Conservation (phyloP, 2,329 filamentous ascomycete genomes). For the Mycosphaerella arachidis region DNA sequence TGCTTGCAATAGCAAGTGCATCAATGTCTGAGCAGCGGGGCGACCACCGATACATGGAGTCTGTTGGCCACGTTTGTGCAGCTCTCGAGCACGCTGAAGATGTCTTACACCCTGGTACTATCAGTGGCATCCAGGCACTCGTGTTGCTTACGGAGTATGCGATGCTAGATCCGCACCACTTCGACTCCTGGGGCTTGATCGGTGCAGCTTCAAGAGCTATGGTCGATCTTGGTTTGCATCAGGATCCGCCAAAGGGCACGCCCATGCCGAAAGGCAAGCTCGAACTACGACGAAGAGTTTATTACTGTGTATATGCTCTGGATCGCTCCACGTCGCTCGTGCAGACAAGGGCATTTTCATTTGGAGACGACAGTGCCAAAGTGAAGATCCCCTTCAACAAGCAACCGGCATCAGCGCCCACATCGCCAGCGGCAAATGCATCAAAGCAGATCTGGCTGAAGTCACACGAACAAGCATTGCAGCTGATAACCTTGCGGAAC, state of each 20-base stretch:
- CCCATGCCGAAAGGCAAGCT: constrained; percentile 64
- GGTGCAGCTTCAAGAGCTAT: constrained; percentile 84
- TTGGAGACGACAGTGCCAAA: constrained; percentile 81
- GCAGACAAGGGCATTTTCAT: constrained; percentile 82
- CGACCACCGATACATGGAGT: constrained; percentile 59
- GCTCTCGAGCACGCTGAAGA: constrained; percentile 75
- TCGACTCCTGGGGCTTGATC: constrained; percentile 90
- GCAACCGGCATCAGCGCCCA: constrained; percentile 20
- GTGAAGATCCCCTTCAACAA: constrained; percentile 65
- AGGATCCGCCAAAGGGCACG: constrained; percentile 73
- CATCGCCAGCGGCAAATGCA: constrained; percentile 25
- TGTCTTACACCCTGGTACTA: constrained; percentile 78
- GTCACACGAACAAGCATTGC: constrained; percentile 64
- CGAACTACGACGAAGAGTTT: constrained; percentile 75
- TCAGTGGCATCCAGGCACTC: constrained; percentile 80
- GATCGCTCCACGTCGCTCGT: constrained; percentile 90
- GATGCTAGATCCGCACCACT: constrained; percentile 82
- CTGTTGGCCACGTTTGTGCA: constrained; percentile 56
- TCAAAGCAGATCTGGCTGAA: constrained; percentile 43
- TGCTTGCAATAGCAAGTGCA: constrained; percentile 75
- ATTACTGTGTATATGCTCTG: constrained; percentile 84
- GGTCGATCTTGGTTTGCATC: constrained; percentile 86
- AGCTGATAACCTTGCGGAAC: constrained; percentile 77
- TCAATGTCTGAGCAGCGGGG: constrained; percentile 64
- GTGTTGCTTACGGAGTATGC: constrained; percentile 84